These are phyloP conservation scores for Psidium guajava DNA, from an alignment of 345 rosid genomes.

Conservation along the genomic window DNA sequence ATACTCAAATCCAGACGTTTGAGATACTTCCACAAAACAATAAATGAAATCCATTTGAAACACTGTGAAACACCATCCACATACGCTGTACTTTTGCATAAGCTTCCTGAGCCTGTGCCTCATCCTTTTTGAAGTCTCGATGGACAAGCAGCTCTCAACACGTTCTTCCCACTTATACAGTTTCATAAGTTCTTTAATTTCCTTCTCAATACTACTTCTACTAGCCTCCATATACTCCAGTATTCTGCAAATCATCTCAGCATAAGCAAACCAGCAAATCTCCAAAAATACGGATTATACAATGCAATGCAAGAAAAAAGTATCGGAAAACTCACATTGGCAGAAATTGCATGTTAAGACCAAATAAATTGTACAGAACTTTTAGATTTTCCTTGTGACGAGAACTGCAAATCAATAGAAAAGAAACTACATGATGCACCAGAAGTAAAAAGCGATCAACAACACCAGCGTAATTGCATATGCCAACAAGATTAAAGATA, in stretches of 20 bases:
- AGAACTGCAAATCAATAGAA: slow-evolving; percentile 26
- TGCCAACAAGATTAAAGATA: neutral
- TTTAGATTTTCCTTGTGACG: slow-evolving; percentile 42
- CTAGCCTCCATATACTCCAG: slow-evolving; percentile 42
- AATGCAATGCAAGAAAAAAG: neutral
- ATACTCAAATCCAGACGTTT: neutral
- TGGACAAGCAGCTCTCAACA: slow-evolving; percentile 33
- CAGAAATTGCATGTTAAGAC: slow-evolving; percentile 76
- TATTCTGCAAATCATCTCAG: slow-evolving; percentile 27
- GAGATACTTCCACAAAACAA: neutral
- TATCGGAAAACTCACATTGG: slow-evolving; percentile 46
- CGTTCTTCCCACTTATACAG: slow-evolving; percentile 68
- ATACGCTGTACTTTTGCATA: slow-evolving; percentile 64
- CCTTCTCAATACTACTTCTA: slow-evolving; percentile 46
- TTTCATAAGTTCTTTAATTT: slow-evolving; percentile 57
- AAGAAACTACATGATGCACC: neutral
- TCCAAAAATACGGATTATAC: neutral
- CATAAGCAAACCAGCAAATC: neutral
- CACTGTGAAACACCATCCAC: slow-evolving; percentile 4
- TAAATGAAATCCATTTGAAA: neutral
- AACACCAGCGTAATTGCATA: neutral
- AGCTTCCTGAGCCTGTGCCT: slow-evolving; percentile 74
- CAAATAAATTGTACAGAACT: slow-evolving; percentile 74
- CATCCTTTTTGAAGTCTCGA: slow-evolving; percentile 49
- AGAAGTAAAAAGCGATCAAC: neutral